Percentiles rank a stretch among this genome's conserved stretches.
Evolutionary conservation across 208 protist genomes (phyloP).

Genomic region (Leptomonas seymouri): DNA sequence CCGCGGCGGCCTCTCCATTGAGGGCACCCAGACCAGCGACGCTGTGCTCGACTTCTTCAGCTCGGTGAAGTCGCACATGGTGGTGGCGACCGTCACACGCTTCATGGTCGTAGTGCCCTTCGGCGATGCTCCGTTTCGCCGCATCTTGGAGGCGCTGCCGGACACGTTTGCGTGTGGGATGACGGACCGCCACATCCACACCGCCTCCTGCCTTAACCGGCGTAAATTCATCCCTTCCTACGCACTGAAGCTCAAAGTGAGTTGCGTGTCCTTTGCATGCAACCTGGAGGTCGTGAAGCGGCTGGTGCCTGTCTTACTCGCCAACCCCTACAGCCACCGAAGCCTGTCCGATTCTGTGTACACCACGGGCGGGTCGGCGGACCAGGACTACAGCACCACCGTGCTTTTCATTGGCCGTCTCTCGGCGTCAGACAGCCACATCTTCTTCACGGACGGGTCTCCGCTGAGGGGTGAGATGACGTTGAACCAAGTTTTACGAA

Average conservation of each 20-base stretch:
- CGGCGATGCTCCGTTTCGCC: constrained; percentile 79
- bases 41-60: constrained; percentile 42
- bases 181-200: constrained; percentile 46
- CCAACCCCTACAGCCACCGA: neutral
- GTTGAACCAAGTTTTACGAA: constrained; percentile 33
- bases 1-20: constrained; percentile 20
- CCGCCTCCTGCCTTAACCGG: constrained; percentile 54
- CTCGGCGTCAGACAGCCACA: constrained; percentile 46
- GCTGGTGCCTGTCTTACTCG: constrained; percentile 15
- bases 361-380: constrained; percentile 3
- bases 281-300: constrained; percentile 37
- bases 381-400: constrained; percentile 22
- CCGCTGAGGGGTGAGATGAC: constrained; percentile 32
- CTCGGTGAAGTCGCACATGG: constrained; percentile 43
- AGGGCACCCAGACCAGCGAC: constrained; percentile 16
- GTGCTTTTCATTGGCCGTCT: constrained; percentile 59
- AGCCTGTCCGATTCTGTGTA: constrained; percentile 8
- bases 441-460: constrained; percentile 78
- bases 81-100: constrained; percentile 63
- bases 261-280: constrained; percentile 62
- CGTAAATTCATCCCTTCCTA: constrained; percentile 75
- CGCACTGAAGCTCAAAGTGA: constrained; percentile 72
- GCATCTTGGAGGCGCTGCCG: constrained; percentile 64
- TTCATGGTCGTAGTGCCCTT: constrained; percentile 85
- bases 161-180: constrained; percentile 56